These are phyloP conservation scores for Myotisia sp. DNA, from an alignment of 2,329 filamentous ascomycete species.

Conservation along the genomic window DNA sequence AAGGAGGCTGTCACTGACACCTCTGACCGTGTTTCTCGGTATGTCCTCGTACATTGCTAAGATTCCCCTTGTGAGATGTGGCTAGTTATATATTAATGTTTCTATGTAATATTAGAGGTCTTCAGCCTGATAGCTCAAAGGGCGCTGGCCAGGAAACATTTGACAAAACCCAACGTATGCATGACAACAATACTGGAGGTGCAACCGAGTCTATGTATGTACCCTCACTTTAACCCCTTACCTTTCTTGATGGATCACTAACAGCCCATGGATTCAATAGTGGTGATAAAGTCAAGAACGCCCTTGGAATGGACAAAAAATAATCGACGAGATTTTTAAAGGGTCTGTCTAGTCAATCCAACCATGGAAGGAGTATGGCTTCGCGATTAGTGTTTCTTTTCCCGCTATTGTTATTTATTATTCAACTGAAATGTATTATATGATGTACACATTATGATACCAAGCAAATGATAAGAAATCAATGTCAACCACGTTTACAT, in stretches of 20 bases:
- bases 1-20: slow-evolving; percentile 44
- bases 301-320: slow-evolving; percentile 24
- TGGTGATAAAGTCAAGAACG: slow-evolving; percentile 32
- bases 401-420: too few species aligned
- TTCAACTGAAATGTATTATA: too few species aligned
- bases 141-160: slow-evolving; percentile 37
- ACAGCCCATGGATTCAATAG: slow-evolving; percentile 14
- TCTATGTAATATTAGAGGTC: slow-evolving; percentile 21
- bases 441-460: too few species aligned
- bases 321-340: too few species aligned
- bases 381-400: too few species aligned
- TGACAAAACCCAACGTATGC: slow-evolving; percentile 36
- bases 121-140: slow-evolving; percentile 42
- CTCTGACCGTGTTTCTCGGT: slow-evolving; percentile 41
- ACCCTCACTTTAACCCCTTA: not conserved
- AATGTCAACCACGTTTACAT: too few species aligned
- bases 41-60: slow-evolving; percentile 12
- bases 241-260: too few species aligned
- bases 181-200: slow-evolving; percentile 31
- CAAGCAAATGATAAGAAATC: too few species aligned
- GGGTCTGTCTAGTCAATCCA: too few species aligned
- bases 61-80: too few species aligned
- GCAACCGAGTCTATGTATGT: slow-evolving; percentile 28
- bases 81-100: slow-evolving; percentile 1
- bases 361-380: too few species aligned